phyloP scores from a whole-genome alignment of 495 filamentous ascomycete species.

The Pyrenula massariospora region DNA sequence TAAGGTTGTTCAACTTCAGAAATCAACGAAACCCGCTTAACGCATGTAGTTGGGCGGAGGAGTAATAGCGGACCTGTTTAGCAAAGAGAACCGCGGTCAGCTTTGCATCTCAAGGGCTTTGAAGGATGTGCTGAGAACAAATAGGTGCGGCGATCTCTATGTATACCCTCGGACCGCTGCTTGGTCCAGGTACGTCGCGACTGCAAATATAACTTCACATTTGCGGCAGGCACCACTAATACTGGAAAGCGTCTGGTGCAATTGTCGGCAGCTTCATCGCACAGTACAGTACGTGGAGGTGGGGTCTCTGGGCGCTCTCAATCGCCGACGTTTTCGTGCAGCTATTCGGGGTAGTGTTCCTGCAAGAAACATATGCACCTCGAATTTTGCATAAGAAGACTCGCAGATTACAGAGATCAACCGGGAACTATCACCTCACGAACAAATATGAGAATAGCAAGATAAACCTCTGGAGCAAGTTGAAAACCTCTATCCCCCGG shows the following conservation, averaged over 20 bases:
- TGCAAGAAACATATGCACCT: slow-evolving; percentile 61
- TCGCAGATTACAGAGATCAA: slow-evolving; percentile 45
- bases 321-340: slow-evolving; percentile 54
- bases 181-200: slow-evolving; percentile 64
- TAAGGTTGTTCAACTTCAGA: slow-evolving; percentile 13
- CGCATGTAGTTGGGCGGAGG: slow-evolving; percentile 39
- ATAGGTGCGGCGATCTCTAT: slow-evolving; percentile 50
- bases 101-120: too few species aligned
- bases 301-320: slow-evolving; percentile 54
- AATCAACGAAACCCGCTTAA: slow-evolving; percentile 1
- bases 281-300: slow-evolving; percentile 57
- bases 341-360: slow-evolving; percentile 49
- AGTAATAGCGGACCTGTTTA: slow-evolving; percentile 51
- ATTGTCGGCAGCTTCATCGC: slow-evolving; percentile 57
- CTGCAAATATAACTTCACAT: too few species aligned
- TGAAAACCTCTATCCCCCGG: slow-evolving; percentile 35
- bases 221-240: too few species aligned
- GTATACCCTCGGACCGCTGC: slow-evolving; percentile 52
- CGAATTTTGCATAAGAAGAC: slow-evolving; percentile 47
- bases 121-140: too few species aligned
- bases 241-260: slow-evolving; percentile 49
- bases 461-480: slow-evolving; percentile 25
- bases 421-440: slow-evolving; percentile 46
- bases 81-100: slow-evolving; percentile 51
- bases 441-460: slow-evolving; percentile 50